phyloP scores from a whole-genome alignment of 2,329 filamentous ascomycete species.

The Xylariales sp. region DNA sequence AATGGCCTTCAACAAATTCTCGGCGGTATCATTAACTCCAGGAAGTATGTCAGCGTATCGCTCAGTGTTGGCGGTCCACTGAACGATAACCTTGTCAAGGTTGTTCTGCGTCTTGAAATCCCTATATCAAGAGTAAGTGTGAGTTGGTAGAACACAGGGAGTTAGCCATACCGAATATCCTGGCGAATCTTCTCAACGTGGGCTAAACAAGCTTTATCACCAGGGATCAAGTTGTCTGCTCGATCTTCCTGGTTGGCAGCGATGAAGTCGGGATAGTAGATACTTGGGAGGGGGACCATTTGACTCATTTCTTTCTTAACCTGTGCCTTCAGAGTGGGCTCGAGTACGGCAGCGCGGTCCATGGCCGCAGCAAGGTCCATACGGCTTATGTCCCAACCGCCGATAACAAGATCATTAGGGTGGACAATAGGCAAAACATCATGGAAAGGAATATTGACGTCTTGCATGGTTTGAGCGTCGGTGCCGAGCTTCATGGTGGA shows the following conservation, averaged over 20 bases:
- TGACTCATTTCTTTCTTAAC: slow-evolving; percentile 93
- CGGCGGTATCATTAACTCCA: slow-evolving; percentile 95
- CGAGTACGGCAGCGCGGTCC: slow-evolving; percentile 94
- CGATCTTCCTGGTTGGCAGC: slow-evolving; percentile 97
- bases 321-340: slow-evolving; percentile 90
- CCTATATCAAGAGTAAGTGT: slow-evolving; percentile 54
- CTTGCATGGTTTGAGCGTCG: slow-evolving; percentile 82
- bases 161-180: slow-evolving; percentile 78
- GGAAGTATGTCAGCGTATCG: slow-evolving; percentile 89
- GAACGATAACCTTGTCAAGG: slow-evolving; percentile 95
- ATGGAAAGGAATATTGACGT: slow-evolving; percentile 97
- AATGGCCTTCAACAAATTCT: slow-evolving; percentile 91
- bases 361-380: slow-evolving; percentile 91
- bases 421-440: slow-evolving; percentile 96
- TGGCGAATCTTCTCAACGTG: slow-evolving; percentile 94
- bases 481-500: slow-evolving; percentile 97
- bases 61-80: slow-evolving; percentile 99
- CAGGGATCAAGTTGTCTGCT: slow-evolving; percentile 88
- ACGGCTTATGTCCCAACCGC: slow-evolving; percentile 96
- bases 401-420: slow-evolving; percentile 93
- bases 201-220: slow-evolving; percentile 83
- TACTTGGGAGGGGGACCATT: slow-evolving; percentile 89
- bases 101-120: slow-evolving; percentile 88
- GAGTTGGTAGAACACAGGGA: not conserved
- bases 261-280: slow-evolving; percentile 99